Evolutionary conservation across 2,329 filamentous ascomycete species (phyloP), one percentile per base, ranked within the genome.

Genomic region (Annulohypoxylon truncatum): DNA sequence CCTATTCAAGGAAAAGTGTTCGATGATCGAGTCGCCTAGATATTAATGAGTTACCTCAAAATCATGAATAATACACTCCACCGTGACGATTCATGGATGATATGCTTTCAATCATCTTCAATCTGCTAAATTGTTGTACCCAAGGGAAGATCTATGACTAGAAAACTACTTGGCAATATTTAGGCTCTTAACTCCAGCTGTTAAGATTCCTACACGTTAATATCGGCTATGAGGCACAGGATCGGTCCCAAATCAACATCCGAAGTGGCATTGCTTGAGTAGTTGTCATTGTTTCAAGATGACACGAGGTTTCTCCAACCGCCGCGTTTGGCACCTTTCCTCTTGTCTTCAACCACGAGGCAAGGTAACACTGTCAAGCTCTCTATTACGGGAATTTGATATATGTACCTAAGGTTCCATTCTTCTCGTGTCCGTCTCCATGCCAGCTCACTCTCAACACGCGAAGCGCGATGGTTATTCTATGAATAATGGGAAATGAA

Each of bases 341-440:
- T 47, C 35, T 28, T 56, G 38, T 52, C 10, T 53, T 48, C 33
- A 13, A 35, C 64, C 64, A 69, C 64, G 64, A 69, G 67, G 67
- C 15, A 48, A 69, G 60, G 67, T 69, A 51, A 69, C 67, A 64
- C 59, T 61, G 56, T 48, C 63, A 61, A 64, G 44, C 48, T 61
- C 47, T 57, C 52, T 56, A 42, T 61, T 59, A 61, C 22, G 44
- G 63, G 40, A 61, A 55, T 20, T 20, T 58, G 28, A 53, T 58
- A 59, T 66, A 67, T 64, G 56, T 66, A 67, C 62, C 64, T 40
- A 54, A 48, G 52, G 56, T 67, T 64, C 60, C 57, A 64, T 55
- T 35, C 44, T 55, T 59, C 33, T 29, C 56, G 48, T 61, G 48
- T 54, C 33, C 35, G 35, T 44, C 47, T 24, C 12, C 15, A 33